These are phyloP conservation scores for Aquilaria malaccensis DNA, from an alignment of 345 rosid genomes.

Conservation along the genomic window DNA sequence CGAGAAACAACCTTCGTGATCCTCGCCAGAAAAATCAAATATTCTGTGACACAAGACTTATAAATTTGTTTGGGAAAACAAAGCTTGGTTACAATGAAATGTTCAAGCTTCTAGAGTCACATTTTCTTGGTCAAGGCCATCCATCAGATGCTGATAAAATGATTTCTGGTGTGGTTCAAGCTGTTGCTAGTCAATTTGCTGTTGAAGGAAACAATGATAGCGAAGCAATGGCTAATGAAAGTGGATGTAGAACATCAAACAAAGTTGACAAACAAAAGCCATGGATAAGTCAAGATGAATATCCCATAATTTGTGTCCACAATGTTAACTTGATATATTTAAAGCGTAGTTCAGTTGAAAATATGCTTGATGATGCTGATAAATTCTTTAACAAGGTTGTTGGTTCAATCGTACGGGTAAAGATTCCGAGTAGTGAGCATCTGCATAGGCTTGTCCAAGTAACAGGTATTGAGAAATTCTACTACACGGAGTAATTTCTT, in stretches of 20 bases:
- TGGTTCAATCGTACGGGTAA: conserved; percentile 80
- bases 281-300: conserved; percentile 35
- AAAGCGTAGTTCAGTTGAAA: conserved; percentile 53
- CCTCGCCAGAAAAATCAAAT: conserved; percentile 58
- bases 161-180: conserved; percentile 26
- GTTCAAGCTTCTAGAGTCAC: conserved; percentile 74
- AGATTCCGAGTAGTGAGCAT: conserved; percentile 49
- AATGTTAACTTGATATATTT: conserved; percentile 64
- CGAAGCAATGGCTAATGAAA: conserved; percentile 26
- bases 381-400: conserved; percentile 59
- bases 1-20: conserved; percentile 58
- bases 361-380: conserved; percentile 48
- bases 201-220: conserved; percentile 23
- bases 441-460: conserved; percentile 78
- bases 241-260: conserved; percentile 39
- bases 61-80: conserved; percentile 52
- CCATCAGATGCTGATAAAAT: conserved; percentile 20
- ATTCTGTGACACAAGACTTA: conserved; percentile 60
- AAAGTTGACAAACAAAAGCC: conserved; percentile 34
- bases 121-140: conserved; percentile 48
- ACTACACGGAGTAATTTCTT: neutral
- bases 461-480: conserved; percentile 41
- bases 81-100: conserved; percentile 72
- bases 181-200: conserved; percentile 25
- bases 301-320: conserved; percentile 75